phyloP scores from a whole-genome alignment of 2,329 filamentous ascomycete species.

The Colletotrichum spinosum region DNA sequence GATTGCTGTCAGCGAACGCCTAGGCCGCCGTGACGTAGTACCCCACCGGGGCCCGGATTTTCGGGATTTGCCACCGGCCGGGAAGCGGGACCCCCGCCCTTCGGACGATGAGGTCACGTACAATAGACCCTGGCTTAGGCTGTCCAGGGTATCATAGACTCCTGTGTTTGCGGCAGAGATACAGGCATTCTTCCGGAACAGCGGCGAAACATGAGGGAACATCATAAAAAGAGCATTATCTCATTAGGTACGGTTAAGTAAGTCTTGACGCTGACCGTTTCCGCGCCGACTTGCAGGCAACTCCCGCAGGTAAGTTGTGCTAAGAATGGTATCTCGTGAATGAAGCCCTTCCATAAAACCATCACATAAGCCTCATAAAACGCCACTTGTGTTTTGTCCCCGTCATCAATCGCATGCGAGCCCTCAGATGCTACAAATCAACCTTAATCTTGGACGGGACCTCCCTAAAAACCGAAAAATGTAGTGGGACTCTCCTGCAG shows the following conservation, averaged over 20 bases:
- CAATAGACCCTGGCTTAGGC: too few relatives aligned
- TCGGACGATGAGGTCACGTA: constrained; percentile 23
- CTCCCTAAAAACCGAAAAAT: background rate
- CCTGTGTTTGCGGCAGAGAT: too few relatives aligned
- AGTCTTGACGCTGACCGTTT: too few relatives aligned
- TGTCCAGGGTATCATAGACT: too few relatives aligned
- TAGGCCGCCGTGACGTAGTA: constrained; percentile 30
- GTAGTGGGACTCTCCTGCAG: too few relatives aligned
- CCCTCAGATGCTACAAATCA: too few relatives aligned
- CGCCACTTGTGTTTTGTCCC: too few relatives aligned
- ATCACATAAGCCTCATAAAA: too few relatives aligned
- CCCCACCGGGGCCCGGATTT: constrained; percentile 22
- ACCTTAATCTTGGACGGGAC: too few relatives aligned
- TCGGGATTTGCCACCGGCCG: constrained; percentile 25
- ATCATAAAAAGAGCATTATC: constrained; percentile 14
- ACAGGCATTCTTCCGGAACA: too few relatives aligned
- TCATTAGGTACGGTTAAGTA: constrained; percentile 11
- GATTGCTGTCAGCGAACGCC: background rate
- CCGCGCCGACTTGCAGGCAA: too few relatives aligned
- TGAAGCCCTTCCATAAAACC: background rate
- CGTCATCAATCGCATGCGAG: too few relatives aligned
- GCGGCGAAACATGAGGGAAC: background rate
- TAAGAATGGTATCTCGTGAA: constrained; percentile 35
- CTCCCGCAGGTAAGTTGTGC: background rate
- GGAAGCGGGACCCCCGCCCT: constrained; percentile 2